A percentile compares a stretch with the other conserved stretches of the same genome.
phyloP scores from a whole-genome alignment of 345 rosid species.

The Salix udensis region DNA sequence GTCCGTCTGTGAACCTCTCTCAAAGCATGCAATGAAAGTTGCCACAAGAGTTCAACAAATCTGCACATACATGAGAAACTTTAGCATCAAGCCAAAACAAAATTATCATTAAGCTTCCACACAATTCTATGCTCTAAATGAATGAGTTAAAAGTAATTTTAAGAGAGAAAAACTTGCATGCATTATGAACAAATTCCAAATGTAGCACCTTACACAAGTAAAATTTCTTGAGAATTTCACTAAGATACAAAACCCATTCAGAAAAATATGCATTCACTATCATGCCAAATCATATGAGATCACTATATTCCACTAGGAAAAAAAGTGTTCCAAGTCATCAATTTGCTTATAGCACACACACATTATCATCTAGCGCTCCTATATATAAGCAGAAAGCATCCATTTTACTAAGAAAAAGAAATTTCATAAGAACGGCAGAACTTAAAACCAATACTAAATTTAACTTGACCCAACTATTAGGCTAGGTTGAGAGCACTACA shows the following conservation, averaged over 20 bases:
- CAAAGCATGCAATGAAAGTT: constrained; percentile 94
- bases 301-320: no score
- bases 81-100: background rate
- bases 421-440: no score
- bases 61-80: constrained; percentile 38
- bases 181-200: background rate
- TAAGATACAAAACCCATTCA: background rate
- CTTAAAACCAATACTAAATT: no score
- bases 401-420: background rate
- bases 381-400: background rate
- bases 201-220: background rate
- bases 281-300: background rate
- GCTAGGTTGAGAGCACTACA: background rate
- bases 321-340: background rate
- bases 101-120: no score
- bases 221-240: background rate
- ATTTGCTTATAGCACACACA: background rate
- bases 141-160: no score
- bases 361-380: background rate
- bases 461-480: no score
- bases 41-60: constrained; percentile 98
- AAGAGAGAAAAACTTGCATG: background rate
- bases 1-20: constrained; percentile 94
- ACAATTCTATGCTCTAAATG: no score
- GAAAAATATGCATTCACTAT: no score